phyloP scores from a whole-genome alignment of 2,329 filamentous ascomycete species.

The Mariannaea elegans region DNA sequence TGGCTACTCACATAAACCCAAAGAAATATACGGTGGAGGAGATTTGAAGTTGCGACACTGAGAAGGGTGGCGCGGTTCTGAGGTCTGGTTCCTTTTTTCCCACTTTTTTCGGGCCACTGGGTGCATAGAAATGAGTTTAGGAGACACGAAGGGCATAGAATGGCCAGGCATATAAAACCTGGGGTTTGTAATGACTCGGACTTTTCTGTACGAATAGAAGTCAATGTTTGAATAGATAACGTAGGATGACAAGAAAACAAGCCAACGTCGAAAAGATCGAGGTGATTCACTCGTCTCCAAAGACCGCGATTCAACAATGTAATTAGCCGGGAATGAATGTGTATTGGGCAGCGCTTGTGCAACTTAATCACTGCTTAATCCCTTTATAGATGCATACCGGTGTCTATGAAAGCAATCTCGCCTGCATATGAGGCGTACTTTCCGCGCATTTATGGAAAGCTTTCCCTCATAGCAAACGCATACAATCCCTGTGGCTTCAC shows the following conservation, averaged over 20 bases:
- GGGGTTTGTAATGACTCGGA: slow-evolving; percentile 9
- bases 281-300: background rate
- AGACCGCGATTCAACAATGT: background rate
- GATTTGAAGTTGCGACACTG: background rate
- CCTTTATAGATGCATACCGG: background rate
- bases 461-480: background rate
- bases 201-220: slow-evolving; percentile 12
- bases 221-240: slow-evolving; percentile 14
- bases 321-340: background rate
- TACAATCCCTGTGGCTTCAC: background rate
- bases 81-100: background rate
- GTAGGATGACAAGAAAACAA: slow-evolving; percentile 7
- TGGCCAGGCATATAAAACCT: slow-evolving; percentile 10
- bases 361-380: background rate
- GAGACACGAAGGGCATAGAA: slow-evolving; percentile 14
- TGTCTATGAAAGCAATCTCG: background rate
- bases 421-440: background rate
- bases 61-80: background rate
- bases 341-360: background rate
- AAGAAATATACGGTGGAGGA: background rate
- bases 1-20: slow-evolving; percentile 69
- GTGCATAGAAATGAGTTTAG: slow-evolving; percentile 12
- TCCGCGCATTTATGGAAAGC: background rate
- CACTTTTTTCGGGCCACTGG: slow-evolving; percentile 7
- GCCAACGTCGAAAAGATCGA: background rate